Evolutionary conservation across 2,329 filamentous ascomycete genomes (phyloP).

Genomic region (Phaeophleospora eucalypticola): DNA sequence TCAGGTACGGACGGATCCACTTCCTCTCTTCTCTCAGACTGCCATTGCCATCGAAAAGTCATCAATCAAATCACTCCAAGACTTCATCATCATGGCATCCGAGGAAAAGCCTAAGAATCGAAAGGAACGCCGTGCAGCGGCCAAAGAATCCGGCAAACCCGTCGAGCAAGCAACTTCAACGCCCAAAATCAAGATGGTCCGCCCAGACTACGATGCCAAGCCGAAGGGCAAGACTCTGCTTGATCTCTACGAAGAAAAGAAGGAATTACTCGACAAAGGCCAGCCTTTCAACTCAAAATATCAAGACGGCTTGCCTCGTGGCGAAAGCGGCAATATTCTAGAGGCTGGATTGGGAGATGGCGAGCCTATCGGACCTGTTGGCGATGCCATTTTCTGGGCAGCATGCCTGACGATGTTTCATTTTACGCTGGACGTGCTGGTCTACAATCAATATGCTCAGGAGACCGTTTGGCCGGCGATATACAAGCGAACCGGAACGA

Average conservation of each 20-base stretch:
- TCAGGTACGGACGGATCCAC: neutral
- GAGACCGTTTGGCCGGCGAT: constrained; percentile 59
- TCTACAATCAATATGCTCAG: constrained; percentile 73
- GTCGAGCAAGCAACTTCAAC: constrained; percentile 36
- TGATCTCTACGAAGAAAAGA: constrained; percentile 63
- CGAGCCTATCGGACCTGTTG: constrained; percentile 44
- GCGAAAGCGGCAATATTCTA: constrained; percentile 34
- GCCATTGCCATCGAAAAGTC: neutral
- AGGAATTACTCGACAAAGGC: constrained; percentile 39
- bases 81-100: neutral
- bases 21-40: neutral
- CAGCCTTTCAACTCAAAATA: constrained; percentile 51
- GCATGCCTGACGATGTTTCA: constrained; percentile 66
- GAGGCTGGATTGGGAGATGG: constrained; percentile 36
- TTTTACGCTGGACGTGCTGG: constrained; percentile 73
- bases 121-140: constrained; percentile 42
- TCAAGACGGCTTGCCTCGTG: constrained; percentile 27
- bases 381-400: constrained; percentile 47
- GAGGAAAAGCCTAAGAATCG: constrained; percentile 37
- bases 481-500: constrained; percentile 46
- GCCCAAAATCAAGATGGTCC: constrained; percentile 58
- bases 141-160: constrained; percentile 34
- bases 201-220: constrained; percentile 61
- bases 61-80: too few species aligned
- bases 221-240: constrained; percentile 66